Evolutionary conservation across 1,284 basidiomycete species (phyloP), one percentile per base, ranked within the genome.

Genomic region (Puccinia polysora): DNA sequence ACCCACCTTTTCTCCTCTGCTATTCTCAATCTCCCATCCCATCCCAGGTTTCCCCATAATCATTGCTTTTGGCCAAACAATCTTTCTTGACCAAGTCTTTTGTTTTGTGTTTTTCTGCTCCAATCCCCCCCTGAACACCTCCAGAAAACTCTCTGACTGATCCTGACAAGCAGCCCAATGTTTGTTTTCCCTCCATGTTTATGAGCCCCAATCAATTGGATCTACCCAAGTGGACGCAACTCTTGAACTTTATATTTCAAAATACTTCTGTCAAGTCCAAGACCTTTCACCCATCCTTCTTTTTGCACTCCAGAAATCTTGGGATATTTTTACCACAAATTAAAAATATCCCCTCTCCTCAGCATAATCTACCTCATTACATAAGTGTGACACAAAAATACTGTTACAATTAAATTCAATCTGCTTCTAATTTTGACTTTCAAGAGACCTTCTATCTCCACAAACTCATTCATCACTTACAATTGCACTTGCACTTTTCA

Each of bases 41-140:
- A 47, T 65, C 12, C 63, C 63, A 47, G 45, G 63, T 18, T 25
- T 65, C 1, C 63, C 63, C 23, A 65, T 56, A 49, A 67, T 67
- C 50, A 49, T 52, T 4, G 34, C 65, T n/a, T n/a, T n/a, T 20
- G 50, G 50, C n/a, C 65, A 67, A 56, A 38, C 49, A 14, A 67
- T 67, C 50, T 55, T 52, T 20, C 52, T 67, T 34, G 65, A 67
- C 56, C 65, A 67, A 67, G 32, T 67, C 36, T 67, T 67, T 25
- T 34, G 65, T 15, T 30, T 67, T 15, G 63, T 43, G 4, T 67
- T 52, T n/a, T 34, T 56, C 32, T 67, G 34, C 52, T 67, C 65
- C n/a, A 38, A 67, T 50, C 45, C 65, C 20, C 65, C 65, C 4
- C 65, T 52, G 1, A 30, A 49, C 8, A 40, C 65, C 36, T 56